Evolutionary conservation across 2,329 filamentous ascomycete species (phyloP).

Genomic region (Dactylellina drechsleri): DNA sequence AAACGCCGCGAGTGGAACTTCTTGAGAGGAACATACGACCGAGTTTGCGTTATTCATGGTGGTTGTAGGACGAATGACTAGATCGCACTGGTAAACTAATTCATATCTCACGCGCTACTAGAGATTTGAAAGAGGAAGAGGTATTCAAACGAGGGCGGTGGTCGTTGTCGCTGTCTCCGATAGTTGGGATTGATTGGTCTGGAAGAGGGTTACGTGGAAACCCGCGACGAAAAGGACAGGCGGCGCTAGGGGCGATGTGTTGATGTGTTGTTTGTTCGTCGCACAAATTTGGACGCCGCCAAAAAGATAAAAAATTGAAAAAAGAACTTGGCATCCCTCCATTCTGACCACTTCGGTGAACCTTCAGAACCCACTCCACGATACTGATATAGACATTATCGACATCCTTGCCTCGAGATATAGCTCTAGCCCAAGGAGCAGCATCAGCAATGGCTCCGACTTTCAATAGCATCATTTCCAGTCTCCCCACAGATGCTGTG

Average conservation of each 20-base stretch:
- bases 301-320: constrained; percentile 26
- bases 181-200: constrained; percentile 21
- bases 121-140: constrained; percentile 11
- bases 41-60: constrained; percentile 44
- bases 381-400: not conserved
- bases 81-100: constrained; percentile 8
- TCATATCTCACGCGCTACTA: constrained; percentile 34
- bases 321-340: constrained; percentile 38
- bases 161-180: constrained; percentile 18
- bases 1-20: not conserved
- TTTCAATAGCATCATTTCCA: constrained; percentile 47
- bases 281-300: constrained; percentile 38
- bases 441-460: constrained; percentile 33
- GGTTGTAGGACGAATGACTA: constrained; percentile 12
- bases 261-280: constrained; percentile 54
- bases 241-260: constrained; percentile 25
- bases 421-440: not conserved
- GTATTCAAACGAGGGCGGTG: not conserved
- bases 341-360: constrained; percentile 6
- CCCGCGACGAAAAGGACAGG: constrained; percentile 44
- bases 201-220: constrained; percentile 55
- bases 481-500: constrained; percentile 60
- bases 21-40: constrained; percentile 19
- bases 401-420: constrained; percentile 14
- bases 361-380: too few species aligned